Evolutionary conservation across 345 rosid genomes (phyloP).

Genomic region (Populus deltoides): DNA sequence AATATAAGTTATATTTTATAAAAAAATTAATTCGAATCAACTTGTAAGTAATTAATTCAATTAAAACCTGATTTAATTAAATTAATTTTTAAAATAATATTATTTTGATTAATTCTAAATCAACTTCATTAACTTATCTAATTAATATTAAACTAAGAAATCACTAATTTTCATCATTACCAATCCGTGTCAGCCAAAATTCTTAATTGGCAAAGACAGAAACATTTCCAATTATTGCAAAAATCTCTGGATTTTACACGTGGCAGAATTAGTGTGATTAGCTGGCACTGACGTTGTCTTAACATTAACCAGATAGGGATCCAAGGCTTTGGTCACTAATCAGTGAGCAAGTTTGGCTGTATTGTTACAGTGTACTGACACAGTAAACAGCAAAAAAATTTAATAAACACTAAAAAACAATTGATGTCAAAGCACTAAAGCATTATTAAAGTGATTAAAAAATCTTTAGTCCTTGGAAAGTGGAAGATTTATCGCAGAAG

Average conservation of each 20-base stretch:
- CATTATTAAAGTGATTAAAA: conserved; percentile 21
- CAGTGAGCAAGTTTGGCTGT: conserved; percentile 19
- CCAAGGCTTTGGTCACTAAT: not conserved
- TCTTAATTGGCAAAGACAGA: not conserved
- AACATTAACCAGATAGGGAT: not conserved
- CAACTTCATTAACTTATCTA: no score
- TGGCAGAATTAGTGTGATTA: not conserved
- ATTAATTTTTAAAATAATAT: no score
- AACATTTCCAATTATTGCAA: not conserved
- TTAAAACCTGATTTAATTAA: no score
- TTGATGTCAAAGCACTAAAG: conserved; percentile 40
- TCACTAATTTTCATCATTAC: not conserved
- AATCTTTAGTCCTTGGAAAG: conserved; percentile 41
- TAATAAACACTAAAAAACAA: conserved; percentile 1
- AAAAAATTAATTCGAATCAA: no score
- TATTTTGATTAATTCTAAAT: no score
- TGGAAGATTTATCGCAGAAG: conserved; percentile 39
- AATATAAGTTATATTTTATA: no score
- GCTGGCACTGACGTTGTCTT: not conserved
- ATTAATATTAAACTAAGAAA: not conserved
- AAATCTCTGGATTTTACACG: not conserved
- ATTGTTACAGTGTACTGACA: conserved; percentile 34
- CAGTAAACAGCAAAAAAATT: conserved; percentile 9
- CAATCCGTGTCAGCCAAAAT: not conserved
- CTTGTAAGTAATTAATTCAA: no score